Percentiles rank a stretch among this genome's conserved stretches.
These are phyloP conservation scores for Xenosphaeropsis pyriputrescens DNA, from an alignment of 2,329 filamentous ascomycete genomes.

Conservation along the genomic window DNA sequence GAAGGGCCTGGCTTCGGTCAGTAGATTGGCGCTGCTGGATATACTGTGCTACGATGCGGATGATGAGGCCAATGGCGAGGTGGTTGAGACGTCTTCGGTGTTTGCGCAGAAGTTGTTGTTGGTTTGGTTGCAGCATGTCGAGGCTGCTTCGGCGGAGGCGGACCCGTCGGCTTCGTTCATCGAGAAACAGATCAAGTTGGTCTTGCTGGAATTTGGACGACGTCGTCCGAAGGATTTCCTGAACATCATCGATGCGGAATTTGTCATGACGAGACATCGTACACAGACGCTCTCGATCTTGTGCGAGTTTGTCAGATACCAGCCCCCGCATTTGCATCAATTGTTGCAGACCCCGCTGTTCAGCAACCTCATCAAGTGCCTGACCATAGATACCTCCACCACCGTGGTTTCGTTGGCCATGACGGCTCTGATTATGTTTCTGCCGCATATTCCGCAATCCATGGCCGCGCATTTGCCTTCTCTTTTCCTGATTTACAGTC, in stretches of 20 bases:
- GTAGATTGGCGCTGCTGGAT: constrained; percentile 46
- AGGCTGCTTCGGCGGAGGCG: constrained; percentile 21
- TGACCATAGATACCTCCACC: constrained; percentile 66
- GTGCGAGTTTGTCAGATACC: constrained; percentile 57
- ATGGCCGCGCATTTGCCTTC: constrained; percentile 54
- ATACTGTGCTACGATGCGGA: constrained; percentile 49
- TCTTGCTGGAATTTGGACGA: constrained; percentile 34
- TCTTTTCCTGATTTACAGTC: constrained; percentile 69
- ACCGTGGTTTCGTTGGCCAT: constrained; percentile 63
- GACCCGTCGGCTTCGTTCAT: constrained; percentile 28
- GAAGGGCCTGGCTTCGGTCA: constrained; percentile 48
- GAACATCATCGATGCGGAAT: constrained; percentile 45
- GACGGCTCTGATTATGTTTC: constrained; percentile 64
- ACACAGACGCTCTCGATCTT: constrained; percentile 51
- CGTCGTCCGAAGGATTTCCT: constrained; percentile 58
- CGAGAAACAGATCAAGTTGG: constrained; percentile 28
- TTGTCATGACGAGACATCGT: constrained; percentile 49
- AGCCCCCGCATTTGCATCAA: constrained; percentile 67
- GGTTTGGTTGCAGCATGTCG: constrained; percentile 37
- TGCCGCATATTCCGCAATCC: constrained; percentile 67
- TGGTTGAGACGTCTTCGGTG: constrained; percentile 25
- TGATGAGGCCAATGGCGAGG: constrained; percentile 31
- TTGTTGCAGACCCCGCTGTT: constrained; percentile 61
- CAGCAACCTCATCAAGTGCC: constrained; percentile 53
- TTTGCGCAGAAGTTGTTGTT: constrained; percentile 41